phyloP scores from a whole-genome alignment of 495 filamentous ascomycete genomes.

The Penicillium canariense region DNA sequence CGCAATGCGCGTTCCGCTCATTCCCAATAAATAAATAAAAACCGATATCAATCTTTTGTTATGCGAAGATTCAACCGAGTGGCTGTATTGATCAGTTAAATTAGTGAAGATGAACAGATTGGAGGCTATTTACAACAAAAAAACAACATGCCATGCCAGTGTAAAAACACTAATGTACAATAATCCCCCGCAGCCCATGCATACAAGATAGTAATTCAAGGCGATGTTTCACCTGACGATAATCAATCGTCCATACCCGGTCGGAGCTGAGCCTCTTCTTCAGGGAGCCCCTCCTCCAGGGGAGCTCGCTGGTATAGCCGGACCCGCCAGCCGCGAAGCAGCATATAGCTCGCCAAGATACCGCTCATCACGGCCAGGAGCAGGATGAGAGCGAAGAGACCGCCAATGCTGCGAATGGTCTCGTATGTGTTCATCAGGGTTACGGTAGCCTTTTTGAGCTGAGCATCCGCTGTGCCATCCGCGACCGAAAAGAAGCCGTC shows the following conservation, averaged over 20 bases:
- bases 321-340: constrained; percentile 31
- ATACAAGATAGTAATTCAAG: constrained; percentile 1
- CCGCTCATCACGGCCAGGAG: constrained; percentile 21
- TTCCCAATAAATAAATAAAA: neutral
- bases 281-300: constrained; percentile 12
- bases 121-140: constrained; percentile 10
- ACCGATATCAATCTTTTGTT: neutral
- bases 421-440: constrained; percentile 19
- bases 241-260: constrained; percentile 14
- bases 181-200: constrained; percentile 14
- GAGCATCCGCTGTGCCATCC: constrained; percentile 13
- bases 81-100: neutral
- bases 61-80: neutral
- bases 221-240: neutral
- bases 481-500: neutral
- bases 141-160: constrained; percentile 6
- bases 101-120: neutral
- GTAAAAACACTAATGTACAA: constrained; percentile 6
- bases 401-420: constrained; percentile 22
- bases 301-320: constrained; percentile 23
- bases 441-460: constrained; percentile 21
- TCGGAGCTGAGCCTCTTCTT: constrained; percentile 16
- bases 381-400: constrained; percentile 22
- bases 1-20: too few relatives aligned
- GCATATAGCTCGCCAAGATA: constrained; percentile 21